phyloP scores from a whole-genome alignment of 257 asterid genomes.

The Solanum tarijense region DNA sequence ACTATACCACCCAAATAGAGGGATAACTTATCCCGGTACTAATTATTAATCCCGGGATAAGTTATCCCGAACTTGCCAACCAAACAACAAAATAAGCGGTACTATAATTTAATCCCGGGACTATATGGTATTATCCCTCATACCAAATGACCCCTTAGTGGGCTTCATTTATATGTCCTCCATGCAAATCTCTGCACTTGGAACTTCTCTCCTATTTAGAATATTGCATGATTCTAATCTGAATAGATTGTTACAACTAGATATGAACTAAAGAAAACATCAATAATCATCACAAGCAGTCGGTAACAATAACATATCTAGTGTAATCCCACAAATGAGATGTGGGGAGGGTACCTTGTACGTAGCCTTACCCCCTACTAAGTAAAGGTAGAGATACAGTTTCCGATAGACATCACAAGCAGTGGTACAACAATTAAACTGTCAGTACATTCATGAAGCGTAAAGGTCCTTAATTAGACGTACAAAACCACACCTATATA shows the following conservation, averaged over 20 bases:
- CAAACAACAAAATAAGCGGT: no score
- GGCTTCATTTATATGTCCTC: neutral
- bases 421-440: neutral
- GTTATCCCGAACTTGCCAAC: no score
- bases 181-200: no score
- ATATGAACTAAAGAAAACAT: neutral
- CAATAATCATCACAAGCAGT: neutral
- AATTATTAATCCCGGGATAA: no score
- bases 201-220: neutral
- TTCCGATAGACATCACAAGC: neutral
- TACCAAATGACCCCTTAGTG: no score
- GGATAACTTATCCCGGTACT: no score
- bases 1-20: no score
- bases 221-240: neutral
- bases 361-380: neutral
- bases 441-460: neutral
- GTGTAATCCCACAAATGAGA: neutral
- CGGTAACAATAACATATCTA: neutral
- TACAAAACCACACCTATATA: conserved; percentile 15
- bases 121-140: no score
- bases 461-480: neutral
- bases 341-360: neutral
- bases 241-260: neutral
- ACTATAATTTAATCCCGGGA: no score
- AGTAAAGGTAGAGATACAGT: neutral